Evolutionary conservation across 2,329 filamentous ascomycete species (phyloP), one percentile per base, ranked within the genome.

Genomic region (Plenodomus lindquistii): DNA sequence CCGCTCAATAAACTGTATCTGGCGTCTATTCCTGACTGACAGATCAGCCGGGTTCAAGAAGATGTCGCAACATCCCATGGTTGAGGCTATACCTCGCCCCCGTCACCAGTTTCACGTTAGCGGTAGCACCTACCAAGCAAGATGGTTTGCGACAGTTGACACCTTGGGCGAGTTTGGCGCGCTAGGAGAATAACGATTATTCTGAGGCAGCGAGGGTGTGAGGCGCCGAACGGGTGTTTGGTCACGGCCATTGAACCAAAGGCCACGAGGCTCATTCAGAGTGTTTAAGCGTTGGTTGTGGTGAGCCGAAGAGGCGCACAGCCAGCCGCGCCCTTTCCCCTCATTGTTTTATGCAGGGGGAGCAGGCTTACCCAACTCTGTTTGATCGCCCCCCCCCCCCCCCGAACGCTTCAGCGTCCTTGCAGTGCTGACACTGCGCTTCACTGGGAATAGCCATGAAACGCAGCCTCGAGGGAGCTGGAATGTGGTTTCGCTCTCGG

Each of bases 321-420:
- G 36, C n/a, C 34, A 6, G 34, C 35, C 47, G 20, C 44, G 35
- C 46, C 22, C 22, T 10, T 6, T 24, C 22, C 46, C 49, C 40
- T 46, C 53, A 37, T 57, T 43, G 52, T 59, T 47, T 51, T 49
- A 63, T 63, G 65, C 65, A 67, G 64, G 65, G 63, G 35, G 27
- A 36, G 44, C 45, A 46, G 44, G 50, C 48, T 37, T 42, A n/a
- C 42, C 40, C 37, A 40, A 44, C 34, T 38, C 39, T 47, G 55
- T 54, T 50, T 57, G 51, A 54, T 53, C 46, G 40, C 37, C 50
- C 17, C 42, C 44, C 41, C 11, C 11, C 27, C 27, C 27, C 27
- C 27, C 27, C 27, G 27, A 31, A 13, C 27, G 27, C 27, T 8
- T 15, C 27, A 8, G 27, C 27, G 15, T 31, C 27, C 6, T 7